Conservation (phyloP, 441 rosid genomes). For the Croton laevigatus region DNA sequence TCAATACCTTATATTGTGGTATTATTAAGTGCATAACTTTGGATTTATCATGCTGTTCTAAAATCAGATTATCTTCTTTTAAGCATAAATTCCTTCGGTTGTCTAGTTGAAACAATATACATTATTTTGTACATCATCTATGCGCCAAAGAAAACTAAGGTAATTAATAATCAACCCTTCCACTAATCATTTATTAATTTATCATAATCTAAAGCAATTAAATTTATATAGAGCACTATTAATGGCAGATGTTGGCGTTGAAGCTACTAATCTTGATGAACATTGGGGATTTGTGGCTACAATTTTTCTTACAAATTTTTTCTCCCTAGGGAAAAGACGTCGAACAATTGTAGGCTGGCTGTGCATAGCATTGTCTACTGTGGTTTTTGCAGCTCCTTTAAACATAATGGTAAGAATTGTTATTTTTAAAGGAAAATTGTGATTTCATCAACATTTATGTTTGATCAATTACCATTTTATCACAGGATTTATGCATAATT, state of each 20-base stretch:
- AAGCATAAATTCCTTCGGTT: slow-evolving; percentile 16
- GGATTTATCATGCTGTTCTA: slow-evolving; percentile 18
- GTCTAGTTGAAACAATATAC: slow-evolving; percentile 15
- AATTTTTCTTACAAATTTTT: slow-evolving; percentile 28
- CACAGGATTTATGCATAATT: no score
- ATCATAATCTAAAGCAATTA: background rate
- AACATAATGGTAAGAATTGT: slow-evolving; percentile 42
- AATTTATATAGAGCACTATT: background rate
- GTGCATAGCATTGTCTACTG: slow-evolving; percentile 52
- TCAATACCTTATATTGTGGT: slow-evolving; percentile 18
- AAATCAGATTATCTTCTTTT: slow-evolving; percentile 17
- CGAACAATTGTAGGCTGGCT: slow-evolving; percentile 56
- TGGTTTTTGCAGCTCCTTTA: slow-evolving; percentile 68
- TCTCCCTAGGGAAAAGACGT: slow-evolving; percentile 29
- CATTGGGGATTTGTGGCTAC: slow-evolving; percentile 8
- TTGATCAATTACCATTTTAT: no score
- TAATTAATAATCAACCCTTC: background rate
- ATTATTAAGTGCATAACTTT: slow-evolving; percentile 16
- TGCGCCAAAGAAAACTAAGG: slow-evolving; percentile 17
- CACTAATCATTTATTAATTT: background rate
- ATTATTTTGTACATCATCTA: slow-evolving; percentile 12
- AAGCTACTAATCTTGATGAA: slow-evolving; percentile 4
- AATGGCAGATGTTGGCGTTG: slow-evolving; percentile 30
- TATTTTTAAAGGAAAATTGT: no score
- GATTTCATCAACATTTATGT: no score